Conservation (phyloP, 2,329 filamentous ascomycete species). For the Plenodomus lindquistii region DNA sequence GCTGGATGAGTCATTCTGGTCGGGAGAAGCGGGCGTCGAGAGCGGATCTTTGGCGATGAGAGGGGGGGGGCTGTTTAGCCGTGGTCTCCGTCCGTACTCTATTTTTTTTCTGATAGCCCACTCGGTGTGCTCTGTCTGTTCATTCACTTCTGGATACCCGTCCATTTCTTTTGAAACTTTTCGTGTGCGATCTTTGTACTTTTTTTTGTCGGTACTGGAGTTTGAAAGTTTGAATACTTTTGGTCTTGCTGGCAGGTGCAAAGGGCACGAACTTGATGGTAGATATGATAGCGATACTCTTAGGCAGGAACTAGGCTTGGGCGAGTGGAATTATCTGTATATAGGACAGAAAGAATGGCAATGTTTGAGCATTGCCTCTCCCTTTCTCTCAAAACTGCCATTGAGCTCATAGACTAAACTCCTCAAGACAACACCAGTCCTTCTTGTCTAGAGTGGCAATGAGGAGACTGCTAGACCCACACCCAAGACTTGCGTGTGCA, state of each 20-base stretch:
- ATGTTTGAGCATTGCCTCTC: not conserved
- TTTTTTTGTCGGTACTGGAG: constrained; percentile 9
- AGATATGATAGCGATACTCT: constrained; percentile 5
- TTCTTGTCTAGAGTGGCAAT: no score
- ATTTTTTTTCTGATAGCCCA: not conserved
- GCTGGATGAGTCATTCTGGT: constrained; percentile 38
- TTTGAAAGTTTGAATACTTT: constrained; percentile 5
- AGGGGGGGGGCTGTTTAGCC: not conserved
- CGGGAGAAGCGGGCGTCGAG: constrained; percentile 39
- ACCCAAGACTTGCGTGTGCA: no score
- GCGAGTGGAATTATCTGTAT: constrained; percentile 1
- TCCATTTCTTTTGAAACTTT: constrained; percentile 12
- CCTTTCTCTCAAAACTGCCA: not conserved
- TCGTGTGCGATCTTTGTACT: constrained; percentile 7
- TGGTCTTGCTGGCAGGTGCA: not conserved
- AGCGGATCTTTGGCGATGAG: constrained; percentile 43
- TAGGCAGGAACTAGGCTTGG: not conserved
- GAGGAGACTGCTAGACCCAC: no score
- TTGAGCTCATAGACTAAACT: not conserved
- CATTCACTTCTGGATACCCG: constrained; percentile 19
- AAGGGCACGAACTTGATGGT: not conserved
- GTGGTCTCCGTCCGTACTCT: not conserved
- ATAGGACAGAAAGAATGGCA: not conserved
- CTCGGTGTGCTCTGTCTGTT: constrained; percentile 4
- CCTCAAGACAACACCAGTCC: no score